These are phyloP conservation scores for Lactifluus volemus DNA, from an alignment of 768 basidiomycete species.

Conservation along the genomic window DNA sequence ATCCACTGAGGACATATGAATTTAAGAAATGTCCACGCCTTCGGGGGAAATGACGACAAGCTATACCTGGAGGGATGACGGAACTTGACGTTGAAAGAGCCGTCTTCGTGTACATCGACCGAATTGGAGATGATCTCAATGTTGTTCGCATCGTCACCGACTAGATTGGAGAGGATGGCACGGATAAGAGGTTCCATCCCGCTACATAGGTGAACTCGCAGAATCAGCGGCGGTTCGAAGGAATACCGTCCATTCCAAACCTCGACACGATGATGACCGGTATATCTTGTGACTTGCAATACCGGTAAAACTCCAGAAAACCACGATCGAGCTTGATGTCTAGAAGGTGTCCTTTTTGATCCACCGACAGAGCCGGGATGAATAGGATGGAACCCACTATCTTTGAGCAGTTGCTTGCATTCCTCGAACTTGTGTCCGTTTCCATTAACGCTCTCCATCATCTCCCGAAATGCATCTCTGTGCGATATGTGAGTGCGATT, in stretches of 20 bases:
- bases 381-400: constrained; percentile 40
- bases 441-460: constrained; percentile 70
- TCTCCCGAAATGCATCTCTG: constrained; percentile 83
- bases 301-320: constrained; percentile 81
- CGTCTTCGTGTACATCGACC: constrained; percentile 54
- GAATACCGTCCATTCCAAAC: constrained; percentile 28
- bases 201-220: constrained; percentile 30
- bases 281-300: constrained; percentile 72
- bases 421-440: constrained; percentile 76
- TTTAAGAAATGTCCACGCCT: not conserved
- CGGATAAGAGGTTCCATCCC: constrained; percentile 95
- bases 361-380: not conserved
- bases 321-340: constrained; percentile 83
- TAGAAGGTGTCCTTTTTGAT: constrained; percentile 23
- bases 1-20: constrained; percentile 42
- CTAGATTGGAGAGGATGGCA: constrained; percentile 75
- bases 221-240: not conserved
- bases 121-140: constrained; percentile 94
- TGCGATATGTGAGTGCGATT: not conserved
- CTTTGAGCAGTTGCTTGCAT: constrained; percentile 66
- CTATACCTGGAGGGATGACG: constrained; percentile 77
- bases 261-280: constrained; percentile 93
- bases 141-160: constrained; percentile 61
- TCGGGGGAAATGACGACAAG: constrained; percentile 10
- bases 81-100: constrained; percentile 75